Evolutionary conservation across 208 protist species (phyloP), one percentile per base, ranked within the genome.

Genomic region (Crithidia fasciculata): DNA sequence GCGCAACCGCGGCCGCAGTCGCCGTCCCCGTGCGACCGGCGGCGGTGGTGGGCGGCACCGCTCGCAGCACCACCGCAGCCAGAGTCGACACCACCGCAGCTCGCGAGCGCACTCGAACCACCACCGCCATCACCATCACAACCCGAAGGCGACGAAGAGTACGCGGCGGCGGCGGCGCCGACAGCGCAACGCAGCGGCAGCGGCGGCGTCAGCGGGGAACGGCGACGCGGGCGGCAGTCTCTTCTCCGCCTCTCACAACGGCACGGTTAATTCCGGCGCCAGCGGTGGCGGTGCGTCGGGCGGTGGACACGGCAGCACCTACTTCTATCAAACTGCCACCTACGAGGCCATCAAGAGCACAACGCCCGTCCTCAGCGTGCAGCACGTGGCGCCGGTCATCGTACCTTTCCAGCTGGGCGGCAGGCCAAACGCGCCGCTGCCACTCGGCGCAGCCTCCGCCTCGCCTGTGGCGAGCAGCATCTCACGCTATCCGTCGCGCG

Each of bases 281-380:
- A 59, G 49, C 2, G 19, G 9, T 37, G 19, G 19, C 13, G 58
- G 5, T 19, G 58, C 18, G 0, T 5, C 47, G 36, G 13, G 36
- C 9, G 28, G 28, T 28, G 28, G 28, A 28, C 57, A 64, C 39
- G 40, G 59, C 37, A 67, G 50, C 45, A 54, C 60, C 13, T 64
- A 40, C 64, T 80, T 84, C 19, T 75, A 81, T n/a, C 85, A 80
- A n/a, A 91, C 89, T 10, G 58, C 78, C 5, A 94, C 89, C 36
- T 94, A 94, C 57, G 80, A 88, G 41, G 89, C 86, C 5, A 94
- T 94, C 72, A 84, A 87, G 69, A 87, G 64, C 55, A 76, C 82
- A 2, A 80, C 61, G 2, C 77, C 75, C 28, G 72, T 81, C 36
- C 54, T 82, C 4, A 59, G 62, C 8, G 74, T 71, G n/a, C 74